Evolutionary conservation across 2,329 filamentous ascomycete genomes (phyloP).

Genomic region (Clarireedia monteithiana): DNA sequence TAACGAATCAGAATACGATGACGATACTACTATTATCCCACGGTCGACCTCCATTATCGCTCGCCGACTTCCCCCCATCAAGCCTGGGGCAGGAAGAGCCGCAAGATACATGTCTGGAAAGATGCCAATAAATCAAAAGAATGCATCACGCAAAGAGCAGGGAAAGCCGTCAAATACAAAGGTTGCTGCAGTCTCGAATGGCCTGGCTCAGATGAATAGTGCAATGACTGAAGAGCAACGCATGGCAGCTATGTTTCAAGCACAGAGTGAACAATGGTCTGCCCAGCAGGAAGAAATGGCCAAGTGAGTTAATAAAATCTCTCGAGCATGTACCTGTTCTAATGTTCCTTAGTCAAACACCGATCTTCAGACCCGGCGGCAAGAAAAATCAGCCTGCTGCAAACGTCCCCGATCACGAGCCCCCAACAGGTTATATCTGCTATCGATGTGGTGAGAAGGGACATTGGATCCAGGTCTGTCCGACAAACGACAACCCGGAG

Average conservation of each 20-base stretch:
- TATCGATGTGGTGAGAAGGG: conserved; percentile 95
- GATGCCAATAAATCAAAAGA: conserved; percentile 84
- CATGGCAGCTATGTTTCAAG: conserved; percentile 84
- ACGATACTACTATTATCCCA: conserved; percentile 95
- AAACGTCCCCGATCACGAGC: conserved; percentile 85
- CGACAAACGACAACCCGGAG: conserved; percentile 95
- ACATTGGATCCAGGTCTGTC: conserved; percentile 98
- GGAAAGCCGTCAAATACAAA: conserved; percentile 52
- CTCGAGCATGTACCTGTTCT: conserved; percentile 32
- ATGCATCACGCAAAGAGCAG: conserved; percentile 60
- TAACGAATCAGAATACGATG: conserved; percentile 70
- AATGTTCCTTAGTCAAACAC: conserved; percentile 44
- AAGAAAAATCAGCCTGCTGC: conserved; percentile 41
- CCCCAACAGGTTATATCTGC: conserved; percentile 90
- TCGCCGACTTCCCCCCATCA: conserved; percentile 72
- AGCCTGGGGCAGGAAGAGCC: conserved; percentile 81
- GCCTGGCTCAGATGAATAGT: conserved; percentile 59
- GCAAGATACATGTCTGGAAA: conserved; percentile 94
- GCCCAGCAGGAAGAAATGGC: conserved; percentile 91
- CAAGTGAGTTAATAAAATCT: conserved; percentile 45
- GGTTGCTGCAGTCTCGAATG: conserved; percentile 44
- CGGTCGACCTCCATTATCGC: conserved; percentile 92
- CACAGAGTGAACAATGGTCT: conserved; percentile 86
- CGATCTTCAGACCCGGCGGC: conserved; percentile 50
- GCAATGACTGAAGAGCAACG: conserved; percentile 90